phyloP scores from a whole-genome alignment of 2,329 filamentous ascomycete genomes.

The Hypocrella siamensis region DNA sequence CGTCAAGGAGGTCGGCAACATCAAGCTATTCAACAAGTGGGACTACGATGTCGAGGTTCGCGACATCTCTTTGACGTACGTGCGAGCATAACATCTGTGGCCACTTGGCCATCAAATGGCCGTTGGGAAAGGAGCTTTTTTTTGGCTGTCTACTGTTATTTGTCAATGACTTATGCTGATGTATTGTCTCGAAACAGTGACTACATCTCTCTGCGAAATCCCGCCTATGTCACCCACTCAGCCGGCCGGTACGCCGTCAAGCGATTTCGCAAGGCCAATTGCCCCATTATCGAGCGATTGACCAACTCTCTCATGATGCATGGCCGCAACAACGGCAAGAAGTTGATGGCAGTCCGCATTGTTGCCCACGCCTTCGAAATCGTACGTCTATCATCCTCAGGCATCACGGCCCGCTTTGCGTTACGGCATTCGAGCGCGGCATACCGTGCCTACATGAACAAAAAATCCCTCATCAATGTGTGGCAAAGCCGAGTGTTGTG shows the following conservation, averaged over 20 bases:
- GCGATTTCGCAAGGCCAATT: conserved; percentile 99
- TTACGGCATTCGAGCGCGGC: too few relatives aligned
- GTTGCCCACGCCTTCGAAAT: conserved; percentile 99
- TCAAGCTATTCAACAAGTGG: conserved; percentile 98
- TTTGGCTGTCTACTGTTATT: neutral
- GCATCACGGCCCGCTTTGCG: too few relatives aligned
- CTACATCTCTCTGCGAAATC: conserved; percentile 98
- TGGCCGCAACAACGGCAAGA: conserved; percentile 99
- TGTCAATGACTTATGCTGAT: conserved; percentile 13
- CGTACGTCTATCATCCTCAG: conserved; percentile 48
- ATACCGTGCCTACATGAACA: too few relatives aligned
- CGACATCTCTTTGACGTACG: conserved; percentile 98
- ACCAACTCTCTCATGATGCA: conserved; percentile 99
- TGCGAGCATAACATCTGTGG: conserved; percentile 6
- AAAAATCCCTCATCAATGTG: too few relatives aligned
- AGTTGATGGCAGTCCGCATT: conserved; percentile 99
- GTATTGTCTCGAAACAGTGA: conserved; percentile 46
- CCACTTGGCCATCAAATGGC: too few relatives aligned
- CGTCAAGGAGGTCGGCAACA: conserved; percentile 71
- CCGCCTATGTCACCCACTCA: conserved; percentile 98
- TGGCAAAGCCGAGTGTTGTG: too few relatives aligned
- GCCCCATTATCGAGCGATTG: conserved; percentile 99
- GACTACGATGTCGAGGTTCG: conserved; percentile 98
- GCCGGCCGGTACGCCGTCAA: conserved; percentile 97
- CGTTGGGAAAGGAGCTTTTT: too few relatives aligned